Evolutionary conservation across 352 stramenopile species (phyloP), one percentile per base, ranked within the genome.

Genomic region (Globisporangium mamillatum): DNA sequence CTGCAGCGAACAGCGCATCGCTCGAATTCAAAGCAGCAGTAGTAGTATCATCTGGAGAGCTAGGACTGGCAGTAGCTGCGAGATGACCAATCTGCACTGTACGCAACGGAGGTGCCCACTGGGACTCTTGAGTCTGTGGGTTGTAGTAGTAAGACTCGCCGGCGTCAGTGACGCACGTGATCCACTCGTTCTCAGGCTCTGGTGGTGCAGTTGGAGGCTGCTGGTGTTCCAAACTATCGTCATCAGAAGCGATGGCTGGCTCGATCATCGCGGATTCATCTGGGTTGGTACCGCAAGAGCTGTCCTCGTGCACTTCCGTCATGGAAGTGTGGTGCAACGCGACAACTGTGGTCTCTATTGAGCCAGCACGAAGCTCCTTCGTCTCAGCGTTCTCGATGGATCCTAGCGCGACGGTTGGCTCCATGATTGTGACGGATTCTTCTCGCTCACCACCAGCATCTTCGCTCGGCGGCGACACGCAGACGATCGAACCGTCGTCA

Each of bases 91-190:
- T 46, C 9, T 66, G 36, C 9, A 29, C 64, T 27, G 22, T 20
- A n/a, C 55, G 27, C 3, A 27, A 20, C 0, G 84, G 86, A 4
- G 73, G 73, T 14, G 75, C 79, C 86, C 86, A 94, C 34, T 88
- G 86, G 0, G 83, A 92, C 22, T 80, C 77, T 0, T 89, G 74
- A 0, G 81, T 90, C 3, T 57, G 60, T 0, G 72, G 60, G 34
- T 92, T 94, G 74, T 91, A 94, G 72, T 90, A 93, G 63, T 94
- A 94, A 22, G 75, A 67, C 36, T 83, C 67, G 5, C 84, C 84
- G 10, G 75, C 74, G 50, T 91, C 86, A 0, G 81, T 85, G 18
- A 73, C 44, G 32, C 70, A 86, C 4, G 68, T 18, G 20, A 85
- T 36, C 81, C 81, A 90, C 9, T 83, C 74, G 24, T 18, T 74